Evolutionary conservation across 139 green algal genomes (phyloP), one percentile per base, ranked within the genome.

Genomic region (Coelastrella sp.): DNA sequence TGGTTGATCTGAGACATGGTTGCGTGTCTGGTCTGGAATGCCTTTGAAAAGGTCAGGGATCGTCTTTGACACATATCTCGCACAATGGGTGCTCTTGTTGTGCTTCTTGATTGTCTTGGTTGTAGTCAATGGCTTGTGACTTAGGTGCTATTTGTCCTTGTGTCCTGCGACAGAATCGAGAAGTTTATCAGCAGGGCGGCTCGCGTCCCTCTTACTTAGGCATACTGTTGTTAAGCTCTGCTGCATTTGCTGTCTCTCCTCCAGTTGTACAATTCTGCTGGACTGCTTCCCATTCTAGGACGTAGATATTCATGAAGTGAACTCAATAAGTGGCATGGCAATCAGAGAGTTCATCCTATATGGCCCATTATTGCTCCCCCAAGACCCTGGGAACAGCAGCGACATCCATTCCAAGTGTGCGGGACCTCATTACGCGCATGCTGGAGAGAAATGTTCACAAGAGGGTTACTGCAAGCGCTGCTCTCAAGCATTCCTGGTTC

Each of bases 401-500:
- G 74, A 66, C 7, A 92, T 97, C n/a, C 94, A 92, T n/a, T n/a
- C 20, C 77, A 61, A 89, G 92, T 66, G 93, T 89, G 0, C 90
- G 90, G n/a, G 90, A 94, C 32, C 85, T 95, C 6, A 76, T 94
- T 0, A 17, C 66, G 32, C 66, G 54, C 19, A 74, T 95, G 74
- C 91, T 94, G 80, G 86, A 94, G 66, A 94, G 96, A 84, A 88
- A 93, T 78, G 83, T 89, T 8, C 32, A 22, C 23, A 92, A 90
- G 78, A 91, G 97, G 47, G 80, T 93, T 58, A 92, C 80, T 11
- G 93, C 93, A 7, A 89, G 59, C n/a, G 54, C 89, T 75, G 92
- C 92, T 8, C 90, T 94, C n/a, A 5, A 82, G 32, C 93, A 95
- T 84, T 77, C 87, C 61, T 95, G 87, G 90, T 94, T 95, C 22